These are phyloP conservation scores for Endoconidiophora laricicola DNA, from an alignment of 2,329 filamentous ascomycete genomes.

Conservation along the genomic window DNA sequence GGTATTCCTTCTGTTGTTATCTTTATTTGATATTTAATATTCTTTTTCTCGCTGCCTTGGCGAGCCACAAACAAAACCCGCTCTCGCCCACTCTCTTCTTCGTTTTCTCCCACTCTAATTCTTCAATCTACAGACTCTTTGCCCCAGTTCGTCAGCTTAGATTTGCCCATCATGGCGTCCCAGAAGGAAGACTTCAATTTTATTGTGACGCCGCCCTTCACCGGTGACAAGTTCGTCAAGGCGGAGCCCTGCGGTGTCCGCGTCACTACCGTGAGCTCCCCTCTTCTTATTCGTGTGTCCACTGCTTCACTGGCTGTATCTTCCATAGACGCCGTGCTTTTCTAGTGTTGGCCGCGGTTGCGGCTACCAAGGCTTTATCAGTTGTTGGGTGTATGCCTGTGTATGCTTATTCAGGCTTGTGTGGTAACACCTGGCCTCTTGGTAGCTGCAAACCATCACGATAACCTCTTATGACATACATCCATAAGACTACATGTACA, in stretches of 20 bases:
- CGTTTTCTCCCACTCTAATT: not conserved
- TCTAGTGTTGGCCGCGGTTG: too few species aligned
- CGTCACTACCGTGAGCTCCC: conserved; percentile 25
- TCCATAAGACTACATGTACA: too few species aligned
- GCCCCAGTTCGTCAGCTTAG: not conserved
- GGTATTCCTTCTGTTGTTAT: not conserved
- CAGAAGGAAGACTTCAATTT: conserved; percentile 26
- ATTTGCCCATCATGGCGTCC: conserved; percentile 12
- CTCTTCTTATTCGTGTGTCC: too few species aligned
- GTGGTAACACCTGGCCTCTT: too few species aligned
- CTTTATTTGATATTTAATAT: not conserved
- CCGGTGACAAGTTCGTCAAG: conserved; percentile 46
- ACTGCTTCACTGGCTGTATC: too few species aligned
- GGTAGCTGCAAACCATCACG: too few species aligned
- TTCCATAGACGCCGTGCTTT: too few species aligned
- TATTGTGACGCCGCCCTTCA: conserved; percentile 24
- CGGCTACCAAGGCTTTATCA: too few species aligned
- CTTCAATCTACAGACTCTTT: not conserved
- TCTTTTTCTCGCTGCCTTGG: too few species aligned
- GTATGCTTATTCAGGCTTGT: too few species aligned
- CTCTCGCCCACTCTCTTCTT: conserved; percentile 1
- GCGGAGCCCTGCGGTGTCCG: conserved; percentile 42
- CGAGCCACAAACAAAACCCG: conserved; percentile 4
- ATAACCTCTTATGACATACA: too few species aligned
- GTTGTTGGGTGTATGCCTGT: too few species aligned